Evolutionary conservation across 805 yeast genomes (phyloP).

Genomic region (Isabelozyma rhagii): DNA sequence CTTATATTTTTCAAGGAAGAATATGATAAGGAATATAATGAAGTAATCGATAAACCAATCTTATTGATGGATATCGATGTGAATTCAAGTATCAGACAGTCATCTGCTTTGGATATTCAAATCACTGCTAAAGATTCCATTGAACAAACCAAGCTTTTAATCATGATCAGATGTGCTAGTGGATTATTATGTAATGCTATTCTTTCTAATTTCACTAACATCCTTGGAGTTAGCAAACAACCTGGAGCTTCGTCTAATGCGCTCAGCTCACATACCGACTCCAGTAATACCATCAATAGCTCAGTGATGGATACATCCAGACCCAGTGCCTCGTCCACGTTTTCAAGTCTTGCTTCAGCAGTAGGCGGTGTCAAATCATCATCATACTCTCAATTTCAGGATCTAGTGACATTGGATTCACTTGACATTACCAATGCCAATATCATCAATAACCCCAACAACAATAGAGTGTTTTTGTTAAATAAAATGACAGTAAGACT

Average conservation of each 20-base stretch:
- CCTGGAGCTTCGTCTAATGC: neutral
- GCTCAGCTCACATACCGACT: conserved; percentile 11
- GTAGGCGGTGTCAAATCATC: neutral
- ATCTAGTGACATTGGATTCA: conserved; percentile 14
- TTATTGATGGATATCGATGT: conserved; percentile 28
- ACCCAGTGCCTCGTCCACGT: conserved; percentile 22
- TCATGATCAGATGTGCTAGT: conserved; percentile 32
- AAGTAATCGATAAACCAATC: conserved; percentile 33
- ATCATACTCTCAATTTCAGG: neutral
- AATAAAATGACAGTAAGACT: conserved; percentile 33
- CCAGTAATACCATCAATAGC: conserved; percentile 29
- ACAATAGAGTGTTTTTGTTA: conserved; percentile 18
- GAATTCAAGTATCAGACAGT: conserved; percentile 23
- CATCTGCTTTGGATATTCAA: conserved; percentile 40
- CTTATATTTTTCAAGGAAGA: conserved; percentile 40
- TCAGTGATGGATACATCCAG: conserved; percentile 32
- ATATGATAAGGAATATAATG: conserved; percentile 24
- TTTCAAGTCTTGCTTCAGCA: conserved; percentile 16
- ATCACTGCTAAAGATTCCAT: conserved; percentile 30
- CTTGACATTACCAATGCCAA: conserved; percentile 15
- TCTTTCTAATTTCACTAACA: conserved; percentile 22
- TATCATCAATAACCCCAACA: conserved; percentile 22
- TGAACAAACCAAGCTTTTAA: conserved; percentile 16
- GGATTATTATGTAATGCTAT: conserved; percentile 23
- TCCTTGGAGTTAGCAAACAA: conserved; percentile 19